These are phyloP conservation scores for Penicillium psychrosexuale DNA, from an alignment of 2,329 filamentous ascomycete species.

Conservation along the genomic window DNA sequence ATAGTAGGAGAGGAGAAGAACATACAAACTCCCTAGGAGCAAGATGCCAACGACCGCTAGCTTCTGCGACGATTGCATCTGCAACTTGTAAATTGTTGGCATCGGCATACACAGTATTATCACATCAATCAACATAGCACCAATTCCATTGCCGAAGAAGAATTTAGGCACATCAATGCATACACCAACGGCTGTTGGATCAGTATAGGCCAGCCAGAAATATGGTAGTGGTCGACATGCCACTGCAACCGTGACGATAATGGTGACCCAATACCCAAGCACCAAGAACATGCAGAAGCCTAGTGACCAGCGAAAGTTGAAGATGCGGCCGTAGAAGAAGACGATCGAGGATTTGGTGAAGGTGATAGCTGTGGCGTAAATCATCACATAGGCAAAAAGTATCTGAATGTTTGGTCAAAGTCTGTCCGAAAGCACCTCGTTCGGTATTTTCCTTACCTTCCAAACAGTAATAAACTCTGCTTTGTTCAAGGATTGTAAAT, in stretches of 20 bases:
- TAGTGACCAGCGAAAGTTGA: not conserved
- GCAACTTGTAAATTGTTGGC: not conserved
- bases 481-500: not conserved
- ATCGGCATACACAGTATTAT: not conserved
- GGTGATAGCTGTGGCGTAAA: not conserved
- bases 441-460: not conserved
- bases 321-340: not conserved
- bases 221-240: not conserved
- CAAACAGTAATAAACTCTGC: not conserved
- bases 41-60: not conserved
- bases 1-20: not conserved
- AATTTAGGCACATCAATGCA: not conserved
- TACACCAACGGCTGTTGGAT: not conserved
- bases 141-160: not conserved
- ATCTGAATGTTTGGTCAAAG: not conserved
- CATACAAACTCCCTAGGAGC: not conserved
- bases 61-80: not conserved
- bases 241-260: not conserved
- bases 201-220: not conserved
- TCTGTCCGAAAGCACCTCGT: too few species aligned
- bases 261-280: not conserved
- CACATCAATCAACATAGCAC: not conserved
- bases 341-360: not conserved
- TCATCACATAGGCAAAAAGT: not conserved
- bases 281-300: not conserved